These are phyloP conservation scores for Crithidia thermophila DNA, from an alignment of 208 protist species.

Conservation along the genomic window DNA sequence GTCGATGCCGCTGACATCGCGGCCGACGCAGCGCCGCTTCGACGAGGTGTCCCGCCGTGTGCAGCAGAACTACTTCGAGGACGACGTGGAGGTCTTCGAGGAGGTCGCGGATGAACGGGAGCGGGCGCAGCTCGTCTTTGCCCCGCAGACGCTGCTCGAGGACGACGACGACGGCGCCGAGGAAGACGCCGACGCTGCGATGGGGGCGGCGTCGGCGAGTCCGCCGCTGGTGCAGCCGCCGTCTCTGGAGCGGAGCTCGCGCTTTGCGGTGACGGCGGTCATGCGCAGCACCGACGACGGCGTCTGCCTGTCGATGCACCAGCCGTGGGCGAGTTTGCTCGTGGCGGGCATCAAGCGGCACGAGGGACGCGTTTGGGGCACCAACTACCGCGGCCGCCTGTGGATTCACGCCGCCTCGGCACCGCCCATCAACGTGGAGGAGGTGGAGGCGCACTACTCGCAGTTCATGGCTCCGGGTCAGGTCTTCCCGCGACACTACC, in stretches of 20 bases:
- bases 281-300: slow-evolving; percentile 84
- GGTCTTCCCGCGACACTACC: slow-evolving; percentile 89
- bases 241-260: slow-evolving; percentile 11
- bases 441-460: slow-evolving; percentile 75
- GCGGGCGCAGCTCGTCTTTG: slow-evolving; percentile 34
- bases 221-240: slow-evolving; percentile 10
- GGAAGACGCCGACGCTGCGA: slow-evolving; percentile 15
- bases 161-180: slow-evolving; percentile 18
- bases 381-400: slow-evolving; percentile 85
- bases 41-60: slow-evolving; percentile 80
- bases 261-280: slow-evolving; percentile 47
- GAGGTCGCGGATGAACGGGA: slow-evolving; percentile 32
- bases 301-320: slow-evolving; percentile 93
- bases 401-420: slow-evolving; percentile 91
- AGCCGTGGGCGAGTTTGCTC: slow-evolving; percentile 93
- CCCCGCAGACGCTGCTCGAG: slow-evolving; percentile 27
- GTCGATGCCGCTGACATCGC: slow-evolving; percentile 18
- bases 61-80: slow-evolving; percentile 88
- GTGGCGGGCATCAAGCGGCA: slow-evolving; percentile 92
- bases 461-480: slow-evolving; percentile 51
- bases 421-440: slow-evolving; percentile 64
- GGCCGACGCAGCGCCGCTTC: slow-evolving; percentile 26
- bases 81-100: slow-evolving; percentile 68
- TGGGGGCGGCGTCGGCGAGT: not conserved
- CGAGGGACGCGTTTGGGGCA: slow-evolving; percentile 89